phyloP scores from a whole-genome alignment of 768 basidiomycete genomes.

The Butyriboletus loyo region DNA sequence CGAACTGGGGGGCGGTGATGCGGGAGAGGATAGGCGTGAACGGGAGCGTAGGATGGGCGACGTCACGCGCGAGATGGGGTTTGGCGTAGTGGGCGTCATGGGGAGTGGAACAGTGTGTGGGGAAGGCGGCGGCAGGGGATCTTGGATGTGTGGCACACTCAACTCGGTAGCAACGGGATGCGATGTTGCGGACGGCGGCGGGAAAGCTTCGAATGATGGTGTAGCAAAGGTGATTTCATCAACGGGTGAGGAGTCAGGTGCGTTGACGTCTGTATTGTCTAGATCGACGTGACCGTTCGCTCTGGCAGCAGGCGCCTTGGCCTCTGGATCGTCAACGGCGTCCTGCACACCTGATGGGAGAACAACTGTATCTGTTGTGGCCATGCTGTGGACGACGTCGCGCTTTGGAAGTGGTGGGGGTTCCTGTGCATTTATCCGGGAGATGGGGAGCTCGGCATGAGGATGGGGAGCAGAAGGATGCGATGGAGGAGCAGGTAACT shows the following conservation, averaged over 20 bases:
- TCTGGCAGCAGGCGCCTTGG: background rate
- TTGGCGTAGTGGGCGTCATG: conserved; percentile 19
- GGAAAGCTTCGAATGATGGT: conserved; percentile 7
- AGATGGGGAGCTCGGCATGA: conserved; percentile 11
- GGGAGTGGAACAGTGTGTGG: conserved; percentile 24
- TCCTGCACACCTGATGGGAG: background rate
- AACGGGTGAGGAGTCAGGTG: conserved; percentile 16
- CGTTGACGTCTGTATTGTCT: conserved; percentile 6
- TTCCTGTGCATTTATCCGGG: conserved; percentile 9
- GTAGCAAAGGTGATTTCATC: conserved; percentile 23
- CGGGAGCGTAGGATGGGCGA: conserved; percentile 32
- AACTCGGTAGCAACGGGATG: conserved; percentile 10
- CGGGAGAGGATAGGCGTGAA: conserved; percentile 29
- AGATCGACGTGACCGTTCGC: conserved; percentile 3
- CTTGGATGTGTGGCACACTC: background rate
- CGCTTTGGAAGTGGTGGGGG: conserved; percentile 55
- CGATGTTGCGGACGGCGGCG: background rate
- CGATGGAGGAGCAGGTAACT: conserved; percentile 23
- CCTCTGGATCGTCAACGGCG: background rate
- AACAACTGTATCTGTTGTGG: conserved; percentile 9
- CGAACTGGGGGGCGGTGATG: conserved; percentile 28
- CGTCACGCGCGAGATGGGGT: conserved; percentile 24
- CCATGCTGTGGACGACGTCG: conserved; percentile 36
- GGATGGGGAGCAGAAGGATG: conserved; percentile 24
- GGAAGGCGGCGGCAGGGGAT: conserved; percentile 13